Base-by-base conservation (phyloP, 371 early-diverging fungal species). In the Umbelopsis sp. region DNA sequence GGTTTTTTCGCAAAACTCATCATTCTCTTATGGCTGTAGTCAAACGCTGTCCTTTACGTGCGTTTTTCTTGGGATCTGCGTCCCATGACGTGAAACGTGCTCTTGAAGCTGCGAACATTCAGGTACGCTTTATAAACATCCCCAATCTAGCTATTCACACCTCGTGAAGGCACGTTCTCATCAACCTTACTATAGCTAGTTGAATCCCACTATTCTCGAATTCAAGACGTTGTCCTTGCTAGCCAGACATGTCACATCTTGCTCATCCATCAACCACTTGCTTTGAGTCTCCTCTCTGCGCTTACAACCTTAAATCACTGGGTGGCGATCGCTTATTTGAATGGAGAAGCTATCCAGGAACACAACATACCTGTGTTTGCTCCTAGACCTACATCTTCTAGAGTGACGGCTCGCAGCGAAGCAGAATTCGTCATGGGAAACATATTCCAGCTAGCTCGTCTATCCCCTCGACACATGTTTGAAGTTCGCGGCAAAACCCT, bases 61-160 rank as follows among this genome's bases (percentile, higher is more conserved):
- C 57, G 4, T 57, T 57, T n/a, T 29, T 57, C 14, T 29, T 57
- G 18, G 57, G 57, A 11, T 35, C 57, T 18, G 35, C 32, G 1
- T 57, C 57, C 29, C 3, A 1, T 8, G 29, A 12, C 2, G 57
- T 57, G 12, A 18, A 18, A 35, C 3, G 1, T 37, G n/a, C 29
- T 3, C 29, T 57, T 18, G 35, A 12, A 14, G n/a, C 18, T 6
- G 35, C 57, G 1, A 32, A n/a, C 12, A 35, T 57, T 1, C 57
- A 57, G 35, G 57, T 57, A 35, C 14, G 52, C 12, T 22, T 35
- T 12, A 16, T 7, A 18, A 10, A 12, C 6, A 46, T 11, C 57
- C 57, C 57, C 57, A 57, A 57, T 57, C 9, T 57, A 32, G 57
- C 32, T 29, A 57, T 38, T 5, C 57, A 35, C 32, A 57, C 29